Conservation (phyloP, 352 stramenopile species). For the Blastocystis hominis region DNA sequence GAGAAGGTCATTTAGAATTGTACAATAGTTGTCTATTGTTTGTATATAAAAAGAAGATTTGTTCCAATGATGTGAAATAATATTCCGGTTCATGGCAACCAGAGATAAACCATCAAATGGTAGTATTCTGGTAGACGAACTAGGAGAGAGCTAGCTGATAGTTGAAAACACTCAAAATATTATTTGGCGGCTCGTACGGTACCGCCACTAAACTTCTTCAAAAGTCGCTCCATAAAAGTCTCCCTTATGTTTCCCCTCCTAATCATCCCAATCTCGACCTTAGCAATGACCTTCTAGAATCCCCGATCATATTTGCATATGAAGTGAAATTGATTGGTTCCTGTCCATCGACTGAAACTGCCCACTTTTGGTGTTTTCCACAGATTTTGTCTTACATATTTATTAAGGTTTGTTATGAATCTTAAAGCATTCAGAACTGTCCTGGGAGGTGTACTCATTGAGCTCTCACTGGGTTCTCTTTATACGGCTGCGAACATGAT, state of each 20-base stretch:
- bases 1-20: neutral
- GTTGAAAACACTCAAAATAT: too few species aligned
- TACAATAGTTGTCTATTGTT: neutral
- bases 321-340: neutral
- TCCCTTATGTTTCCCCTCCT: too few species aligned
- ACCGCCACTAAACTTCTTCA: too few species aligned
- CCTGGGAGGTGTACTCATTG: slow-evolving; percentile 41
- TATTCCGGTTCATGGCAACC: too few species aligned
- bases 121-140: too few species aligned
- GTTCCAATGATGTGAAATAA: too few species aligned
- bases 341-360: neutral
- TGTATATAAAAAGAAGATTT: neutral
- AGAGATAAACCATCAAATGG: too few species aligned
- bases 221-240: too few species aligned
- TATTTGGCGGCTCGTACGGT: neutral
- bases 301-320: too few species aligned
- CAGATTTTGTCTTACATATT: slow-evolving; percentile 19
- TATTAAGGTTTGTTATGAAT: neutral
- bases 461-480: slow-evolving; percentile 28
- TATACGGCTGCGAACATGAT: slow-evolving; percentile 58
- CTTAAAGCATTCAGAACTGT: slow-evolving; percentile 36
- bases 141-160: too few species aligned
- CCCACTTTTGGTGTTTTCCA: neutral
- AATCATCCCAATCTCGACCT: too few species aligned
- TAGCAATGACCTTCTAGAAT: too few species aligned